Conservation (phyloP, 129 eudicot genomes). For the Erigeron canadensis region DNA sequence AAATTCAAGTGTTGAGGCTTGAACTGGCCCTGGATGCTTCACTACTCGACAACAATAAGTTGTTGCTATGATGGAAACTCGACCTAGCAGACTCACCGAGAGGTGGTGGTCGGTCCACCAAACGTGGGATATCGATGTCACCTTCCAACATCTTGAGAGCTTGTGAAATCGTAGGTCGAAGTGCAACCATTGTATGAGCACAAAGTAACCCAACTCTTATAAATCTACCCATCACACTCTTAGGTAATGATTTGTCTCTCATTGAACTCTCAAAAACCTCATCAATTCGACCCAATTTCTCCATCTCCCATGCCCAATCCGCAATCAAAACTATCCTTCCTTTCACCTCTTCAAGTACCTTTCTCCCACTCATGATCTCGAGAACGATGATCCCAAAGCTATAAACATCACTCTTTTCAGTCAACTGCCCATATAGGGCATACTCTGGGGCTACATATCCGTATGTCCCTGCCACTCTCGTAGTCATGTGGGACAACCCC, state of each 20-base stretch:
- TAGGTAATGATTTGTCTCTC: slow-evolving; percentile 46
- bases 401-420: slow-evolving; percentile 77
- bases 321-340: slow-evolving; percentile 55
- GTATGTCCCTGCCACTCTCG: slow-evolving; percentile 75
- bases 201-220: slow-evolving; percentile 73
- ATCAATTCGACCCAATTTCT: slow-evolving; percentile 41
- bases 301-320: slow-evolving; percentile 73
- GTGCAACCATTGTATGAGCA: slow-evolving; percentile 78
- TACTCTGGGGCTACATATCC: slow-evolving; percentile 90
- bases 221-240: slow-evolving; percentile 60
- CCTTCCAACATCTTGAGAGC: slow-evolving; percentile 87
- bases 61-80: slow-evolving; percentile 21
- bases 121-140: slow-evolving; percentile 63
- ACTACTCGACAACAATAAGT: slow-evolving; percentile 41
- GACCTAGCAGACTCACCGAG: slow-evolving; percentile 51
- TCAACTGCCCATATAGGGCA: slow-evolving; percentile 76
- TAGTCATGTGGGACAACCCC: slow-evolving; percentile 59
- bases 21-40: slow-evolving; percentile 24
- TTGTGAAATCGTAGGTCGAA: slow-evolving; percentile 71
- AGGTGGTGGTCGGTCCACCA: slow-evolving; percentile 66
- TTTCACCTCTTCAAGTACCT: slow-evolving; percentile 54
- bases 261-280: slow-evolving; percentile 46
- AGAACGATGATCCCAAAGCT: slow-evolving; percentile 75
- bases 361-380: slow-evolving; percentile 72
- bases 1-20: slow-evolving; percentile 10